Conservation (phyloP, 2,329 filamentous ascomycete genomes). For the Helicocarpus griseus region DNA sequence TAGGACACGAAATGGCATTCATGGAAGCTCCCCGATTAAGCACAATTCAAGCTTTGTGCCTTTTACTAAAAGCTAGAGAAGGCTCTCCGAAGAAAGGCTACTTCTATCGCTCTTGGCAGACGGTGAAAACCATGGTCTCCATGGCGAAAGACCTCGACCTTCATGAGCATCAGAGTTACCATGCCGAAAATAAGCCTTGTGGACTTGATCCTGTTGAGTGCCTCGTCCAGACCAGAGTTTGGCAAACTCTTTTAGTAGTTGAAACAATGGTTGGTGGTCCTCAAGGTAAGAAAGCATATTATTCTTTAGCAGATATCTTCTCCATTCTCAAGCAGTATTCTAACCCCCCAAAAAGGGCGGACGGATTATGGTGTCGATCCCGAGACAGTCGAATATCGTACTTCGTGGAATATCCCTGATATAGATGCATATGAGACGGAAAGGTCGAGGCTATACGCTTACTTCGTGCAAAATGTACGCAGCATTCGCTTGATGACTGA, state of each 20-base stretch:
- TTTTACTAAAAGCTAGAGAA: conserved; percentile 84
- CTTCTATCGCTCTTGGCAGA: conserved; percentile 97
- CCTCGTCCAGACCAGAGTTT: conserved; percentile 72
- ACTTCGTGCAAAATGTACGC: conserved; percentile 65
- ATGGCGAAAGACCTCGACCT: conserved; percentile 90
- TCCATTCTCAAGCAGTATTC: conserved; percentile 12
- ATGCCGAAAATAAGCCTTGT: conserved; percentile 63
- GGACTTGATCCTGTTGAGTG: conserved; percentile 64
- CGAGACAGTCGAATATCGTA: conserved; percentile 64
- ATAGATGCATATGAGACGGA: conserved; percentile 66
- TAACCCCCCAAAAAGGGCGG: conserved; percentile 47
- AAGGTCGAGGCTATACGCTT: conserved; percentile 74
- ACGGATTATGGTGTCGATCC: conserved; percentile 67
- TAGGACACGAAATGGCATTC: conserved; percentile 84
- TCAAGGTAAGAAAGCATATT: conserved; percentile 54
- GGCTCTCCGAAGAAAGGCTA: conserved; percentile 89
- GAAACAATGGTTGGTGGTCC: conserved; percentile 91
- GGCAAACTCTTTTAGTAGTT: conserved; percentile 77
- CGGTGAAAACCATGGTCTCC: conserved; percentile 78
- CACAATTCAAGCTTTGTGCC: conserved; percentile 80
- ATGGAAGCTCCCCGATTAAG: conserved; percentile 85
- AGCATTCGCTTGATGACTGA: conserved; percentile 70
- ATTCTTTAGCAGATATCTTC: conserved; percentile 15
- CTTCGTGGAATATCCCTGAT: conserved; percentile 54
- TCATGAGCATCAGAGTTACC: conserved; percentile 74